phyloP scores from a whole-genome alignment of 768 basidiomycete genomes.

The Phaffia tasmanica region DNA sequence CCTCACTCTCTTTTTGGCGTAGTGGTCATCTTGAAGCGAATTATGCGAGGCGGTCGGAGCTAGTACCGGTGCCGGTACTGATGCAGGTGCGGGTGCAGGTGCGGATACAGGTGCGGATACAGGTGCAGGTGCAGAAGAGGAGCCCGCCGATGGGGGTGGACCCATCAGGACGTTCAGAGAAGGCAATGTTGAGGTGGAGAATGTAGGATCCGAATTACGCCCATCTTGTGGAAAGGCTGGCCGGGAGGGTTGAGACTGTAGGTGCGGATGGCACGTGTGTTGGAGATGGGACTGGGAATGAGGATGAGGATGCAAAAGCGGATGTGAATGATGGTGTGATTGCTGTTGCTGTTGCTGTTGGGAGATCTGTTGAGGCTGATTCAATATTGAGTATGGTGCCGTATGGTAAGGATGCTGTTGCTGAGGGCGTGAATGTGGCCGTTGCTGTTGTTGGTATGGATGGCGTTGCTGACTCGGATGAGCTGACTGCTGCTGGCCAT shows the following conservation, averaged over 20 bases:
- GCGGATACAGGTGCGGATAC: background rate
- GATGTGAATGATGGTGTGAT: background rate
- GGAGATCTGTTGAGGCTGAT: conserved; percentile 3
- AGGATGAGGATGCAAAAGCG: background rate
- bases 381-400: no score
- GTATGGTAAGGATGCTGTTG: background rate
- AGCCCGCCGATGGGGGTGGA: background rate
- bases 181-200: background rate
- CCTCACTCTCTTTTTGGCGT: no score
- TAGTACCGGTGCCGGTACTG: background rate
- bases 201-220: background rate
- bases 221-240: background rate
- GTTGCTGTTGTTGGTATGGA: background rate
- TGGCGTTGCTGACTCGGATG: no score
- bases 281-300: background rate
- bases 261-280: background rate
- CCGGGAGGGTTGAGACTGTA: background rate
- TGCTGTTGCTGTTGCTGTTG: background rate
- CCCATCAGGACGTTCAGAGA: background rate
- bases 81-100: background rate
- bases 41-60: background rate
- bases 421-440: background rate
- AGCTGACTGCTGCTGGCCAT: no score
- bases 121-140: background rate
- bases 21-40: background rate